Conservation (phyloP, 1,139 yeast species). For the Diutina catenulata region DNA sequence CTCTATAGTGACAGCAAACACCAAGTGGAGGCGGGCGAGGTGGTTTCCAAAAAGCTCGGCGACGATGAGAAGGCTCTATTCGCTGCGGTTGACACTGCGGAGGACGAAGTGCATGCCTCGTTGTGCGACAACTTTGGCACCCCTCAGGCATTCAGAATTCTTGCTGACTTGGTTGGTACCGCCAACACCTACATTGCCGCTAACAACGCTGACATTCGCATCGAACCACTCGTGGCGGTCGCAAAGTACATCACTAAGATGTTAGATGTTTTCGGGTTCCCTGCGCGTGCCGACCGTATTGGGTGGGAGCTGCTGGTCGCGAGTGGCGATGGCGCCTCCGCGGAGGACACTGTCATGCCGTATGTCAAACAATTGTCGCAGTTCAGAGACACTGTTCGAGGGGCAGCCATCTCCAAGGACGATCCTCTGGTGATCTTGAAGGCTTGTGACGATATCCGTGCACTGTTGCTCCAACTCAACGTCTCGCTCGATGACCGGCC, state of each 20-base stretch:
- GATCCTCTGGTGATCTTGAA: slow-evolving; percentile 43
- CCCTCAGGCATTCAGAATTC: slow-evolving; percentile 54
- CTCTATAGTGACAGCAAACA: slow-evolving; percentile 50
- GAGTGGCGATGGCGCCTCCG: slow-evolving; percentile 17
- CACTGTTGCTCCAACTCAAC: slow-evolving; percentile 60
- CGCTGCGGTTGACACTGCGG: slow-evolving; percentile 38
- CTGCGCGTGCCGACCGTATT: slow-evolving; percentile 50
- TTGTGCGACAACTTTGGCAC: slow-evolving; percentile 84
- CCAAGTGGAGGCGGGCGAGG: slow-evolving; percentile 30
- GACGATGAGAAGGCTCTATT: slow-evolving; percentile 43
- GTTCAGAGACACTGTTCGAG: slow-evolving; percentile 75
- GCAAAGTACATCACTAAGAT: slow-evolving; percentile 65
- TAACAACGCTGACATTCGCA: slow-evolving; percentile 32
- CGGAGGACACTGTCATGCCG: slow-evolving; percentile 68
- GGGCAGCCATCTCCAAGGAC: slow-evolving; percentile 55
- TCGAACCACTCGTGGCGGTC: slow-evolving; percentile 55
- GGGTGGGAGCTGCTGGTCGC: slow-evolving; percentile 50
- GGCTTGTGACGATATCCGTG: slow-evolving; percentile 28
- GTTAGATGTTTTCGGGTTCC: slow-evolving; percentile 64
- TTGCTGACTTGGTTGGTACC: slow-evolving; percentile 59
- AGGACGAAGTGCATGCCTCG: slow-evolving; percentile 58
- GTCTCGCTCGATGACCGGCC: slow-evolving; percentile 84
- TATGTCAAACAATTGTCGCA: slow-evolving; percentile 64
- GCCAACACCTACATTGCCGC: slow-evolving; percentile 64
- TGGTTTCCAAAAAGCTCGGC: slow-evolving; percentile 45